These are phyloP conservation scores for Exophiala phaeomuriformis DNA, from an alignment of 2,329 filamentous ascomycete genomes.

Conservation along the genomic window DNA sequence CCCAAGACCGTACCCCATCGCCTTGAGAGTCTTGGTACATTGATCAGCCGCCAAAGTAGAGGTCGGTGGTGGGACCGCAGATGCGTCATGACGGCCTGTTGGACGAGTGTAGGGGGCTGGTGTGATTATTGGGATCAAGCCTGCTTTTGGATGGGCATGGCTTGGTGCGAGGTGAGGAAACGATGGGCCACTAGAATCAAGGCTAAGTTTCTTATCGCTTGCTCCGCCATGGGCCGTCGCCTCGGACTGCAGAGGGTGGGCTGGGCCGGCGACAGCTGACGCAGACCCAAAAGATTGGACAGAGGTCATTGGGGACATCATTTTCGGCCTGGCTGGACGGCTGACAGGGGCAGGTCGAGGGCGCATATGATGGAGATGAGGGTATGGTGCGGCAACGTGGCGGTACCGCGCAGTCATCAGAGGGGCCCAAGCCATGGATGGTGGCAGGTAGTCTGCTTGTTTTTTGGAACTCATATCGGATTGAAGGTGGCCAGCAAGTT, in stretches of 20 bases:
- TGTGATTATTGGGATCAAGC: background rate
- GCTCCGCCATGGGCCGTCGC: background rate
- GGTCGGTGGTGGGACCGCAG: slow-evolving; percentile 4
- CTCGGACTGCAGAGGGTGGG: background rate
- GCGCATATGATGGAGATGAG: background rate
- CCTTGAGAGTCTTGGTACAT: slow-evolving; percentile 36
- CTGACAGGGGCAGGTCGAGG: background rate
- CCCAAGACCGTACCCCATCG: slow-evolving; percentile 37
- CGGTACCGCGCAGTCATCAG: background rate
- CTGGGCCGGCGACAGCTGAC: background rate
- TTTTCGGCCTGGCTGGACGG: background rate
- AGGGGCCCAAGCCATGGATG: too few relatives aligned
- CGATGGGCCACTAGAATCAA: background rate
- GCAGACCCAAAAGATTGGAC: background rate
- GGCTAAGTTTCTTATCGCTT: background rate
- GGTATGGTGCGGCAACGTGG: background rate
- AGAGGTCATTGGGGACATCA: background rate
- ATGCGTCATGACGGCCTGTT: background rate
- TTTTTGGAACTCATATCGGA: too few relatives aligned
- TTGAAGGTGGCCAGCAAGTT: too few relatives aligned
- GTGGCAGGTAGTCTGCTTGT: too few relatives aligned
- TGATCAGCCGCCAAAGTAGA: slow-evolving; percentile 21
- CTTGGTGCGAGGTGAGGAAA: background rate
- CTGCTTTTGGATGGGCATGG: background rate
- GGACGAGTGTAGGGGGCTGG: background rate